Evolutionary conservation across 495 filamentous ascomycete genomes (phyloP).

Genomic region (Pyrenopolyporus hunteri): DNA sequence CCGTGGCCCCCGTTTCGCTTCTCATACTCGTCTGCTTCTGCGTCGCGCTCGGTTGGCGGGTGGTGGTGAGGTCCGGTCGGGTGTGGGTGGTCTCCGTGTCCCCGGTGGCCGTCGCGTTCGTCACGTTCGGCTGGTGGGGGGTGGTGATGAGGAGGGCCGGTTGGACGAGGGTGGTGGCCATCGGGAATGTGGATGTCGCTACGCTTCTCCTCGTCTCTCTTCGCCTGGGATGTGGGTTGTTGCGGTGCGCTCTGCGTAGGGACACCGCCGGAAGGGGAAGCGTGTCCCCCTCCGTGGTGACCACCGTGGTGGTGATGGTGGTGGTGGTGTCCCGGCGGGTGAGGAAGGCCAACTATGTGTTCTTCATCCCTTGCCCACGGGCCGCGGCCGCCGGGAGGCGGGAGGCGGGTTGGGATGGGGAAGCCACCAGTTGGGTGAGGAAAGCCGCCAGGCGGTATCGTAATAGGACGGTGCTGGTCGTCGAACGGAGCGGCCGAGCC

Average conservation of each 20-base stretch:
- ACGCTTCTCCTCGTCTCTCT: not conserved
- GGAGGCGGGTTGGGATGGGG: slow-evolving; percentile 8
- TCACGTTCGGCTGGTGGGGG: not conserved
- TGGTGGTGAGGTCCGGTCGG: not conserved
- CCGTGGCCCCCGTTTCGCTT: not conserved
- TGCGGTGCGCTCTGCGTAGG: too few relatives aligned
- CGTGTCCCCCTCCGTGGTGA: not conserved
- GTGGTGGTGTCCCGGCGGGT: not conserved
- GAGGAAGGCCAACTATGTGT: slow-evolving; percentile 4
- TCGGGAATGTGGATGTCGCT: too few relatives aligned
- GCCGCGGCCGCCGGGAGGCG: not conserved
- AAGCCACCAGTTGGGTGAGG: slow-evolving; percentile 16
- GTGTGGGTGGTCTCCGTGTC: too few relatives aligned
- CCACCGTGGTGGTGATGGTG: too few relatives aligned
- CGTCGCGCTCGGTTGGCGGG: not conserved
- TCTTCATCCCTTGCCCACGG: slow-evolving; percentile 3
- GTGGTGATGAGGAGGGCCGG: not conserved
- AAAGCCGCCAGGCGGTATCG: slow-evolving; percentile 1
- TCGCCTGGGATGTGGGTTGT: too few relatives aligned
- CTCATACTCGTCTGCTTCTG: too few relatives aligned
- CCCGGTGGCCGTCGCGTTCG: too few relatives aligned
- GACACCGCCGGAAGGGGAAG: not conserved
- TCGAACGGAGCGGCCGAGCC: slow-evolving; percentile 14
- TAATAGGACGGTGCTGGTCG: not conserved
- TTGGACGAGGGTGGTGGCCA: not conserved